Percentiles rank a stretch among this genome's conserved stretches.
Conservation (phyloP, 2,329 filamentous ascomycete species). For the Neofusicoccum kwambonambiense region DNA sequence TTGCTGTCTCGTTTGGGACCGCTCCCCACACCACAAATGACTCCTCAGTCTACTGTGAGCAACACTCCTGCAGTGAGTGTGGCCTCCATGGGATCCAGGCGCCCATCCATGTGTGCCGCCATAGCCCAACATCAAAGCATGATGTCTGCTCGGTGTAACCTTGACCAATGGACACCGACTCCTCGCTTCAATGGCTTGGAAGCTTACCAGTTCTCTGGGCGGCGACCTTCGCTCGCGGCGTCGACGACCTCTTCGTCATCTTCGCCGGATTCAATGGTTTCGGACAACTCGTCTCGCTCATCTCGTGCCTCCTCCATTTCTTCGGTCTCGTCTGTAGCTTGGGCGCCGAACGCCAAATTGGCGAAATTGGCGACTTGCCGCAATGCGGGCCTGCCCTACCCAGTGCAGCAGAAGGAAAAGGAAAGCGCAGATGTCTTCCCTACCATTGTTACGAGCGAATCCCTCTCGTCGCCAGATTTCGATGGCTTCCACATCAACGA, state of each 20-base stretch:
- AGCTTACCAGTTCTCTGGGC: conserved; percentile 45
- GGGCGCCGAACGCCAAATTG: conserved; percentile 54
- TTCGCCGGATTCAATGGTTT: conserved; percentile 64
- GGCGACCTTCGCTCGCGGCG: conserved; percentile 49
- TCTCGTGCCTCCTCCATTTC: conserved; percentile 56
- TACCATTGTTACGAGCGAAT: conserved; percentile 29
- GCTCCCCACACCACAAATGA: conserved; percentile 62
- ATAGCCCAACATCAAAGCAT: conserved; percentile 58
- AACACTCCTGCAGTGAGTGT: conserved; percentile 63
- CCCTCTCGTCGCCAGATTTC: conserved; percentile 39
- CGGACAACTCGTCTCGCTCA: conserved; percentile 55
- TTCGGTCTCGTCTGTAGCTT: conserved; percentile 49
- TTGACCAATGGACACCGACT: conserved; percentile 50
- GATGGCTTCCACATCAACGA: conserved; percentile 54
- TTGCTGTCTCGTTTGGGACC: conserved; percentile 54
- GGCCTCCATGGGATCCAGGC: conserved; percentile 47
- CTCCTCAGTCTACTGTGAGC: conserved; percentile 54
- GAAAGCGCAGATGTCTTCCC: conserved; percentile 32
- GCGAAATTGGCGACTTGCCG: conserved; percentile 54
- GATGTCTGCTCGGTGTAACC: conserved; percentile 54
- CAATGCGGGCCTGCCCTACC: conserved; percentile 46
- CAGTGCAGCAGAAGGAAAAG: conserved; percentile 37
- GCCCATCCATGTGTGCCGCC: conserved; percentile 58
- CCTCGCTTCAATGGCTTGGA: conserved; percentile 41
- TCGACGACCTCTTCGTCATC: conserved; percentile 54